Evolutionary conservation across 192 early-diverging fungal species (phyloP), one percentile per base, ranked within the genome.

Genomic region (Mortierella claussenii): DNA sequence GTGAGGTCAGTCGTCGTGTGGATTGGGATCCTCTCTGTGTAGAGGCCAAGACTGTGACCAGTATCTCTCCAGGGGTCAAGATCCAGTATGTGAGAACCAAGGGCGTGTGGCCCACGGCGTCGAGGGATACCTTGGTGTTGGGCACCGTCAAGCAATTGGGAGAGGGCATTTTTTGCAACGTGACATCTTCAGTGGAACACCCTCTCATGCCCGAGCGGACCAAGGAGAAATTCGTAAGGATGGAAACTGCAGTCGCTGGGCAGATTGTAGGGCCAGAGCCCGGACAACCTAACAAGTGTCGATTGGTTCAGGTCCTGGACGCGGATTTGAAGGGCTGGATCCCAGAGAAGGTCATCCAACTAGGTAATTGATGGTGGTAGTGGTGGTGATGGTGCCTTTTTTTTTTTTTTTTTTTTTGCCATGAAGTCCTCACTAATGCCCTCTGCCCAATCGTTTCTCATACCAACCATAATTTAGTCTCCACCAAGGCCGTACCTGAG

Each of bases 281-380:
- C 27, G 68, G 65, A 31, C 45, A 71, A 17, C 68, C 78, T 26
- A 67, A 66, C 34, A 71, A 67, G 24, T 71, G 64, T 44, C 55
- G 63, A 15, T 28, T 80, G 27, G 37, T 68, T 12, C 78, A 80
- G 32, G 34, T 80, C 13, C 20, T 71, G 52, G 78, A 80, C 65
- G 47, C 68, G 0, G 69, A 80, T 63, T 45, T 70, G 50, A 80
- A 80, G 30, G 78, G 78, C 46, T 80, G 78, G 78, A 80, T 80
- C 33, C 78, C 68, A 11, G 69, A 73, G 7, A 71, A 70, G 11
- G 23, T 80, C 15, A 80, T 71, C 51, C 63, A 70, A 47, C 42
- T 80, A 28, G 68, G 78, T 69, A 67, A 42, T 43, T 34, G 13
- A 15, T 8, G 26, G n/a, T n/a, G n/a, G n/a, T n/a, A n/a, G n/a